These are phyloP conservation scores for Phytophthora cryptogea DNA, from an alignment of 352 stramenopile species.

Conservation along the genomic window DNA sequence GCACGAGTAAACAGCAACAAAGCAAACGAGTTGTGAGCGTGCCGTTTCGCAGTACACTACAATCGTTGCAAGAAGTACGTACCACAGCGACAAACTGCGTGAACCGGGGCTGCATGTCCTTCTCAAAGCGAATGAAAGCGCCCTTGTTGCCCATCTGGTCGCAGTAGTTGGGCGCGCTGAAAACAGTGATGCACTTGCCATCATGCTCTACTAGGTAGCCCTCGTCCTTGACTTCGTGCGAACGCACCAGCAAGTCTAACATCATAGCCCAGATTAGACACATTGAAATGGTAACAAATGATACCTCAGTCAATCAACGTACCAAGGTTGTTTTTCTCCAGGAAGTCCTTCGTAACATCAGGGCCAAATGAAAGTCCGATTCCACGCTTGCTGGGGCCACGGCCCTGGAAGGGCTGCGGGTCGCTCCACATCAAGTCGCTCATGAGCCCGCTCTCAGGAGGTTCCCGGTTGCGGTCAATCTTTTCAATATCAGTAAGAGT, in stretches of 20 bases:
- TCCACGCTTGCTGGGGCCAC: conserved; percentile 95
- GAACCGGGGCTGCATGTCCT: conserved; percentile 95
- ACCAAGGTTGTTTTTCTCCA: conserved; percentile 96
- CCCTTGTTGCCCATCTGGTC: conserved; percentile 99
- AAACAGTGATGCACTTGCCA: conserved; percentile 99
- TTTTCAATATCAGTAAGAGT: conserved; percentile 94
- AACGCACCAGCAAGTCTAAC: conserved; percentile 95
- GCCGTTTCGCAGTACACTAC: not conserved
- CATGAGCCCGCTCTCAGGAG: conserved; percentile 93
- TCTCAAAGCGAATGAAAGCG: conserved; percentile 98
- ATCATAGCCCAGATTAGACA: conserved; percentile 4
- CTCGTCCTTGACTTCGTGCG: conserved; percentile 99
- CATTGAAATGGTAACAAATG: not conserved
- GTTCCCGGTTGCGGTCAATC: conserved; percentile 95
- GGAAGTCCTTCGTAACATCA: conserved; percentile 97
- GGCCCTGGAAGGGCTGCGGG: conserved; percentile 96
- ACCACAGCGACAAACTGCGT: conserved; percentile 95
- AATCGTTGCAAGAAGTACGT: conserved; percentile 20
- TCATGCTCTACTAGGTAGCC: conserved; percentile 99
- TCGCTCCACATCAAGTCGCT: conserved; percentile 95
- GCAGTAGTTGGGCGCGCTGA: conserved; percentile 99
- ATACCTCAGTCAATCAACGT: conserved; percentile 13
- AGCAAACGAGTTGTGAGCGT: not conserved
- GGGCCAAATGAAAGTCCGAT: conserved; percentile 98
- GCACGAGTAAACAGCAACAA: conserved; percentile 5